Evolutionary conservation across 2,329 filamentous ascomycete species (phyloP).

Genomic region (Diaporthe nobilis): DNA sequence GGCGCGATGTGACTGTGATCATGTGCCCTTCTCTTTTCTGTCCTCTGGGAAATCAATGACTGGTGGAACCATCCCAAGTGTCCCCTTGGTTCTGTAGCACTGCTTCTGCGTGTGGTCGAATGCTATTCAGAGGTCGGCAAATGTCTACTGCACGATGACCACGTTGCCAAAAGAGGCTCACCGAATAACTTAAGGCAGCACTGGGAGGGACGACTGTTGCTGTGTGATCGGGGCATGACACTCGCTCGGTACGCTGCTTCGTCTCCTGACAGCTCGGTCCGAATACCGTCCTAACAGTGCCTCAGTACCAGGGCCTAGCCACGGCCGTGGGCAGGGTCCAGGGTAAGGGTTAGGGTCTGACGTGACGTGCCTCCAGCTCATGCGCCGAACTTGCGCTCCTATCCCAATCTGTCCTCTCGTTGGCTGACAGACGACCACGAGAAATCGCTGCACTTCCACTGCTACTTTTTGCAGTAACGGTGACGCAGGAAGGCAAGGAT

Average conservation of each 20-base stretch:
- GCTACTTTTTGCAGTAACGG: background rate
- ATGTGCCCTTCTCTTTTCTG: background rate
- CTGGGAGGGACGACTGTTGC: background rate
- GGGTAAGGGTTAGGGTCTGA: conserved; percentile 1
- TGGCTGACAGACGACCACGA: background rate
- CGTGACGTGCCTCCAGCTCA: background rate
- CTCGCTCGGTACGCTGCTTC: background rate
- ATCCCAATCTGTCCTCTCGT: conserved; percentile 15
- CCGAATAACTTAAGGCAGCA: background rate
- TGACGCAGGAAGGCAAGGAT: conserved; percentile 6
- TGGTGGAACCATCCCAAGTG: conserved; percentile 2
- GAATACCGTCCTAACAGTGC: background rate
- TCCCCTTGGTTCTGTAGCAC: background rate
- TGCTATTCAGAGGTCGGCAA: background rate
- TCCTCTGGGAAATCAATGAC: background rate
- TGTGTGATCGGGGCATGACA: background rate
- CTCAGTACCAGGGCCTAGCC: background rate
- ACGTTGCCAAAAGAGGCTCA: background rate
- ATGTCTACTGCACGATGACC: background rate
- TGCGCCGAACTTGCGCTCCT: background rate
- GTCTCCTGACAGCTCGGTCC: background rate
- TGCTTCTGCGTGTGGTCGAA: background rate
- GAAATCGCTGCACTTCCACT: background rate
- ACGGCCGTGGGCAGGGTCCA: no score
- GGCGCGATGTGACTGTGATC: conserved; percentile 14